phyloP scores from a whole-genome alignment of 306 rosid genomes.

The Dryas drummondii region DNA sequence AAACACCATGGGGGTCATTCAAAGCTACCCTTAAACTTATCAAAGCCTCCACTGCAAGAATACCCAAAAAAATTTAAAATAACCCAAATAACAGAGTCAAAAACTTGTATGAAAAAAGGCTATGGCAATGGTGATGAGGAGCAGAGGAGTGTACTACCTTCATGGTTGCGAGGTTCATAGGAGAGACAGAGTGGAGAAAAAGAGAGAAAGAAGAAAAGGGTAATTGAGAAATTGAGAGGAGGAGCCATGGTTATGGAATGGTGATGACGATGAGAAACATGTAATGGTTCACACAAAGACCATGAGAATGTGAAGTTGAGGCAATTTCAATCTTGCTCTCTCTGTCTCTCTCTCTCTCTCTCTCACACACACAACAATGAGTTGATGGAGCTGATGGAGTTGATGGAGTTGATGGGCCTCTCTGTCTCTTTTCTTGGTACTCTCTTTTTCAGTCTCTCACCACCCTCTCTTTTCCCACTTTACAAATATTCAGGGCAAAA shows the following conservation, averaged over 20 bases:
- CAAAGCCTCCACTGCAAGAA: slow-evolving; percentile 74
- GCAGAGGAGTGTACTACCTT: slow-evolving; percentile 43
- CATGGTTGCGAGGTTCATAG: slow-evolving; percentile 87
- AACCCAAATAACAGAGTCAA: slow-evolving; percentile 7
- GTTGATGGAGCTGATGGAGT: not conserved
- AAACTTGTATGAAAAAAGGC: not conserved
- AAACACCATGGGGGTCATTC: slow-evolving; percentile 74
- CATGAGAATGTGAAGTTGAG: slow-evolving; percentile 13
- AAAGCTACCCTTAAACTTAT: slow-evolving; percentile 48
- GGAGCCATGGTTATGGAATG: slow-evolving; percentile 36
- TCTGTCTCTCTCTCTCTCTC: not conserved
- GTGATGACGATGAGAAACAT: slow-evolving; percentile 11
- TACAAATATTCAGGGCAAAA: slow-evolving; percentile 21
- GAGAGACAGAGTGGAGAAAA: slow-evolving; percentile 39
- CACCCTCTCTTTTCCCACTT: slow-evolving; percentile 25
- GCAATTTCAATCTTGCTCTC: not conserved
- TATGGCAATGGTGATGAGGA: not conserved
- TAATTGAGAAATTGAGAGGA: slow-evolving; percentile 18
- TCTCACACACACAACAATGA: not conserved
- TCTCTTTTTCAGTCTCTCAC: slow-evolving; percentile 25
- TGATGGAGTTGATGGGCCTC: slow-evolving; percentile 3
- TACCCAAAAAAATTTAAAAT: not conserved
- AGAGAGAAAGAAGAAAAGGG: slow-evolving; percentile 31
- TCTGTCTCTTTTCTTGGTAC: not conserved
- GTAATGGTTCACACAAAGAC: not conserved